Conservation (phyloP, 2,329 filamentous ascomycete genomes). For the Fusarium sulawesiense region DNA sequence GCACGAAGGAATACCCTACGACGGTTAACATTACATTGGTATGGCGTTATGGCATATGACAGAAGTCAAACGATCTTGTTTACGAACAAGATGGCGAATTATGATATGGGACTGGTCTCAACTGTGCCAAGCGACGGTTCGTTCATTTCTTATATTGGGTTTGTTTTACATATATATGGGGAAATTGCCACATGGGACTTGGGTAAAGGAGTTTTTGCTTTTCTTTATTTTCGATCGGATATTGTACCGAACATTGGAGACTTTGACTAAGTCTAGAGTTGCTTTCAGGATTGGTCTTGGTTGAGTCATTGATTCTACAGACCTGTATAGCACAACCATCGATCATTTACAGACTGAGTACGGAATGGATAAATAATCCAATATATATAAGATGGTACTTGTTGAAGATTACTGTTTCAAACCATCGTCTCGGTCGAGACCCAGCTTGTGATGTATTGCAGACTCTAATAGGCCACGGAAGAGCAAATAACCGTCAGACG, state of each 20-base stretch:
- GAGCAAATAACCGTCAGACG: slow-evolving; percentile 2
- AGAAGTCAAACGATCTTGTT: slow-evolving; percentile 40
- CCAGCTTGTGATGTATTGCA: slow-evolving; percentile 3
- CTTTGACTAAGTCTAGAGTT: not conserved
- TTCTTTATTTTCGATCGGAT: not conserved
- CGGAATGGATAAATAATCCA: slow-evolving; percentile 7
- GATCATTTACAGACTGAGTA: slow-evolving; percentile 42
- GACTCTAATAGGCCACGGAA: not conserved
- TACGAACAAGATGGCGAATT: slow-evolving; percentile 39
- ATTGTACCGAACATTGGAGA: slow-evolving; percentile 7
- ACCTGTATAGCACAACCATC: slow-evolving; percentile 27
- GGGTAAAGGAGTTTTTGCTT: slow-evolving; percentile 45
- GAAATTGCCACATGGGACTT: slow-evolving; percentile 33
- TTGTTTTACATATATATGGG: slow-evolving; percentile 22
- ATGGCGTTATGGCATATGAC: slow-evolving; percentile 45
- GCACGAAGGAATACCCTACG: slow-evolving; percentile 19
- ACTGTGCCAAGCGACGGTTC: slow-evolving; percentile 28
- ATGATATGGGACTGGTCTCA: slow-evolving; percentile 29
- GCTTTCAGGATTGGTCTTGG: slow-evolving; percentile 1
- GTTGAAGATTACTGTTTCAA: not conserved
- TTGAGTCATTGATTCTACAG: slow-evolving; percentile 19
- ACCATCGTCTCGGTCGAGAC: not conserved
- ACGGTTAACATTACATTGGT: slow-evolving; percentile 40
- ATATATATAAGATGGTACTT: not conserved
- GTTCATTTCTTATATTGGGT: slow-evolving; percentile 34